A percentile compares a stretch with the other conserved stretches of the same genome.
Conservation (phyloP, 805 yeast species). For the Saturnispora saitoi region DNA sequence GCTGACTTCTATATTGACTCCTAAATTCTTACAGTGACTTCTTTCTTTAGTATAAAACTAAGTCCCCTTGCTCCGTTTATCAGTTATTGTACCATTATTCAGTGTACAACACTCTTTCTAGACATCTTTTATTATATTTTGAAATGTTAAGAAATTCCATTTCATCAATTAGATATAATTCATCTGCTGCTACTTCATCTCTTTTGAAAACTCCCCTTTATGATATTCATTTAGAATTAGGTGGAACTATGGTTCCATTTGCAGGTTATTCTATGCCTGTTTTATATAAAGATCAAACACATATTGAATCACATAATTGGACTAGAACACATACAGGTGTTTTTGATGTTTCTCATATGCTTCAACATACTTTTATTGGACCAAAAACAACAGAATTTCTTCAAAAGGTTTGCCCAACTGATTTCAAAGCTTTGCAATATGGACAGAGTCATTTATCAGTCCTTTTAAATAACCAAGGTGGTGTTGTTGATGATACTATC, state of each 20-base stretch:
- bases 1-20: background rate
- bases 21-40: background rate
- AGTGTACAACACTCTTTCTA: too few species aligned
- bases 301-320: slow-evolving; percentile 92
- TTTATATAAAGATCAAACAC: slow-evolving; percentile 73
- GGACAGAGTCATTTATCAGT: slow-evolving; percentile 71
- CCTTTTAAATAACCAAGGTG: slow-evolving; percentile 58
- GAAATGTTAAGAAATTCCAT: slow-evolving; percentile 6
- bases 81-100: too few species aligned
- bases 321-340: slow-evolving; percentile 81
- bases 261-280: slow-evolving; percentile 98
- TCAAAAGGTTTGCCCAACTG: slow-evolving; percentile 83
- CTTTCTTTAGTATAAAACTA: background rate
- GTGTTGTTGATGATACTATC: slow-evolving; percentile 90
- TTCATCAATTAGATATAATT: slow-evolving; percentile 10
- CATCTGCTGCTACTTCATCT: slow-evolving; percentile 18
- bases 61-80: too few species aligned
- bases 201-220: slow-evolving; percentile 65
- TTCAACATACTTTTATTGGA: slow-evolving; percentile 78
- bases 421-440: slow-evolving; percentile 46
- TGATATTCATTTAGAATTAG: slow-evolving; percentile 66
- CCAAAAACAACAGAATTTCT: slow-evolving; percentile 56
- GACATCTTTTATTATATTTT: background rate
- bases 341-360: slow-evolving; percentile 96
- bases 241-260: slow-evolving; percentile 90